Percentiles rank a stretch among this genome's conserved stretches.
phyloP scores from a whole-genome alignment of 2,329 filamentous ascomycete genomes.

The Didymella glomerata region DNA sequence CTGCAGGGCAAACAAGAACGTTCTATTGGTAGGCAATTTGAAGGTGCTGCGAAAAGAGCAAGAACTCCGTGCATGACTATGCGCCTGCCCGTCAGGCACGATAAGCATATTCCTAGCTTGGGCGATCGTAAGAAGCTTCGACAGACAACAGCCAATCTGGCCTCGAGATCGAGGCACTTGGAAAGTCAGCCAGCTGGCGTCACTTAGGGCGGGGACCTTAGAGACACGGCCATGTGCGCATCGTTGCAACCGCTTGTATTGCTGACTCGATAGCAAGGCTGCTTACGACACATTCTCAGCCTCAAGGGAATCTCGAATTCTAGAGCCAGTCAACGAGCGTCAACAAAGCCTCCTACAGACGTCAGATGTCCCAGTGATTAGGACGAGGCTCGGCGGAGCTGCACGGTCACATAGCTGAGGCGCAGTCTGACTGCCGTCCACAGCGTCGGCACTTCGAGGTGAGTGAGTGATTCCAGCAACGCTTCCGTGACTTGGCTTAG shows the following conservation, averaged over 20 bases:
- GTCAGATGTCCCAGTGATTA: conserved; percentile 8
- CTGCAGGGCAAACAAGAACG: not conserved
- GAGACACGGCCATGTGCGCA: conserved; percentile 7
- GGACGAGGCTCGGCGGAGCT: conserved; percentile 11
- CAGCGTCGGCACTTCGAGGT: not conserved
- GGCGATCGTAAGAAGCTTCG: conserved; percentile 18
- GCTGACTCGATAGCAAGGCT: conserved; percentile 16
- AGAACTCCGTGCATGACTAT: not conserved
- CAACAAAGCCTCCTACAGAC: not conserved
- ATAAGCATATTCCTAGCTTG: conserved; percentile 18
- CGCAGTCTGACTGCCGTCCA: not conserved
- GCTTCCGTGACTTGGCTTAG: not conserved
- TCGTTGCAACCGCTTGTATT: not conserved
- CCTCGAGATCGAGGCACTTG: not conserved
- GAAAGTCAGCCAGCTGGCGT: conserved; percentile 9
- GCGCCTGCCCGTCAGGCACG: not conserved
- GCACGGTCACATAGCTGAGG: not conserved
- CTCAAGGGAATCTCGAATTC: conserved; percentile 7
- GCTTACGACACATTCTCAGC: conserved; percentile 16
- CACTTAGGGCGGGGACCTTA: not conserved
- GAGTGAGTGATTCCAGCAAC: not conserved
- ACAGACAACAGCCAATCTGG: conserved; percentile 1
- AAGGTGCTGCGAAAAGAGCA: not conserved
- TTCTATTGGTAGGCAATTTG: not conserved
- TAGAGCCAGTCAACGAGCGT: not conserved